Conservation (phyloP, 768 basidiomycete species). For the Tylopilus sp. region DNA sequence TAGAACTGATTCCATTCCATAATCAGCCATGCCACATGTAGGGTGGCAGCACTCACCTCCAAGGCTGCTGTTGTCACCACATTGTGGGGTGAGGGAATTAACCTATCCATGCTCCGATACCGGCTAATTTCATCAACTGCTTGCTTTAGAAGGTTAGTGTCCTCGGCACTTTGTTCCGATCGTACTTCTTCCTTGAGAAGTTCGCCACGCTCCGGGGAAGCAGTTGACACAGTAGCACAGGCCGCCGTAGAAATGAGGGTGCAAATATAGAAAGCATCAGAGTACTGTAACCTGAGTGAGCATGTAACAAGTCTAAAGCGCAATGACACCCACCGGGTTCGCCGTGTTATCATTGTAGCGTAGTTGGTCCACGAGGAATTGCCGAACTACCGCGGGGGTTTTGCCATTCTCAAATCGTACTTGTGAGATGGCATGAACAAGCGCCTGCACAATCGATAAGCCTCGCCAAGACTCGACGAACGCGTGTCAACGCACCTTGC, state of each 20-base stretch:
- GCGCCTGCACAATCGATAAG: constrained; percentile 43
- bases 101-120: constrained; percentile 90
- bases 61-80: constrained; percentile 87
- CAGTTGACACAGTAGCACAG: constrained; percentile 70
- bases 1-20: constrained; percentile 55
- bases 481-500: constrained; percentile 56
- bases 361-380: constrained; percentile 89
- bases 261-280: constrained; percentile 89
- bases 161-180: constrained; percentile 64
- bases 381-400: constrained; percentile 79
- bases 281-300: constrained; percentile 51
- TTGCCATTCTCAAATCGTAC: constrained; percentile 87
- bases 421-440: constrained; percentile 80
- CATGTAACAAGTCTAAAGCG: not conserved
- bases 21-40: constrained; percentile 1
- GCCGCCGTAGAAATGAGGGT: constrained; percentile 81
- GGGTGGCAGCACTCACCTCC: constrained; percentile 56
- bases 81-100: constrained; percentile 94
- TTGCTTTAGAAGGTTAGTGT: constrained; percentile 65
- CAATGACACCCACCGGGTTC: constrained; percentile 61
- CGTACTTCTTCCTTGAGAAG: constrained; percentile 65
- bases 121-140: constrained; percentile 82
- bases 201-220: constrained; percentile 79
- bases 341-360: constrained; percentile 93
- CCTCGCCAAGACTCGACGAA: not conserved